Percentiles rank a stretch among this genome's conserved stretches.
These are phyloP conservation scores for Ustilago trichophora DNA, from an alignment of 1,284 basidiomycete species.

Conservation along the genomic window DNA sequence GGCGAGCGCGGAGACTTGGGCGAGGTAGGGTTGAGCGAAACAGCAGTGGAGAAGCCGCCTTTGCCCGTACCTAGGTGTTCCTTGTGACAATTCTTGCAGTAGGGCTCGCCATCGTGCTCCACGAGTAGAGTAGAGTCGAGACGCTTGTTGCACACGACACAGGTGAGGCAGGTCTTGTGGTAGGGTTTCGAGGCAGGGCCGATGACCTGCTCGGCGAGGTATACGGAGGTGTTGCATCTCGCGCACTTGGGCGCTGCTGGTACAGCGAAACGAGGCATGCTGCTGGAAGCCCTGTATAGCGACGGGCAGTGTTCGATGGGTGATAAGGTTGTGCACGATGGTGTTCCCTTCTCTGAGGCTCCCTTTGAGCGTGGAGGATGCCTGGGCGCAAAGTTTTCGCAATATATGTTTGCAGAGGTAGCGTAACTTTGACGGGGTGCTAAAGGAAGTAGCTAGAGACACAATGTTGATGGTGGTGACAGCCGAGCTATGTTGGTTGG, in stretches of 20 bases:
- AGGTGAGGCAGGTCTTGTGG: conserved; percentile 64
- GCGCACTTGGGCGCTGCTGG: conserved; percentile 63
- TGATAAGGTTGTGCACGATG: too few species aligned
- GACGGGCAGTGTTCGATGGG: too few species aligned
- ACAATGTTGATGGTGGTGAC: too few species aligned
- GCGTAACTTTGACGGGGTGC: too few species aligned
- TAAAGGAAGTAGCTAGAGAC: too few species aligned
- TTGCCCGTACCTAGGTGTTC: conserved; percentile 64
- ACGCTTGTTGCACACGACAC: conserved; percentile 61
- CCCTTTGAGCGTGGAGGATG: too few species aligned
- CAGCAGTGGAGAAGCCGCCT: conserved; percentile 61
- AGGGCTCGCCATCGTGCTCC: conserved; percentile 64
- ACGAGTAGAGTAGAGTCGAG: conserved; percentile 63
- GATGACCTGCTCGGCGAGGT: conserved; percentile 63
- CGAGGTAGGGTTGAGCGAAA: conserved; percentile 54
- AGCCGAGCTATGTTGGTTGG: not conserved
- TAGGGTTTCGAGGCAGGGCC: conserved; percentile 62
- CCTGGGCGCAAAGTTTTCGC: too few species aligned
- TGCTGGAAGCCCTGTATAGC: conserved; percentile 6
- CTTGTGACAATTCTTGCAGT: conserved; percentile 64
- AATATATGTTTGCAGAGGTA: too few species aligned
- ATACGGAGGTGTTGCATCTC: conserved; percentile 61
- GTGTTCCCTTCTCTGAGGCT: too few species aligned
- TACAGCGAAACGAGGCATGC: conserved; percentile 51
- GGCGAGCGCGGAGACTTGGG: conserved; percentile 47